Evolutionary conservation across 768 basidiomycete species (phyloP).

Genomic region (Wakefieldia striispora): DNA sequence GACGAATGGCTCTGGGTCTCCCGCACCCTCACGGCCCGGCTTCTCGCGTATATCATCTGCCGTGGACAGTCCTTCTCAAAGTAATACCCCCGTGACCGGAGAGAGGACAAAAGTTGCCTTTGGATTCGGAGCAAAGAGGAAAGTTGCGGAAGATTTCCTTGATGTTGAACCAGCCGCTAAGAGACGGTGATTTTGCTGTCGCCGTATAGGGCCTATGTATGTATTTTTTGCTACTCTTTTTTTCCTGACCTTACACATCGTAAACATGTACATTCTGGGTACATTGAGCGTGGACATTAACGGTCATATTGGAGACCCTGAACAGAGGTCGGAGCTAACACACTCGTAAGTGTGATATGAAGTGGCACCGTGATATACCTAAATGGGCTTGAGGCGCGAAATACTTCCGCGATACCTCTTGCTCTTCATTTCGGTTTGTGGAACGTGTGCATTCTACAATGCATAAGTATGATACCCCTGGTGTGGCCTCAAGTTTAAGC

Average conservation of each 20-base stretch:
- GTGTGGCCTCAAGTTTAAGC: too few species aligned
- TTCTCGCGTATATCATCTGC: constrained; percentile 74
- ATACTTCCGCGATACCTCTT: too few species aligned
- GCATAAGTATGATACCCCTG: too few species aligned
- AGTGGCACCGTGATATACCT: too few species aligned
- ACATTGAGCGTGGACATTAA: too few species aligned
- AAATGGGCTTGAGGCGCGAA: too few species aligned
- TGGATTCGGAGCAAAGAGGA: constrained; percentile 77
- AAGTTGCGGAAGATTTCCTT: constrained; percentile 67
- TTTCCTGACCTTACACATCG: not conserved
- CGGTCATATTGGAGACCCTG: too few species aligned
- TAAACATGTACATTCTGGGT: not conserved
- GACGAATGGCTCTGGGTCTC: constrained; percentile 48
- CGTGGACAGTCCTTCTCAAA: constrained; percentile 45
- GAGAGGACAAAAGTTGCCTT: constrained; percentile 77
- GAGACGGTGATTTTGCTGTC: constrained; percentile 30
- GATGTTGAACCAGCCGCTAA: constrained; percentile 64
- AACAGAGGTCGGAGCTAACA: too few species aligned
- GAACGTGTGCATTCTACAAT: too few species aligned
- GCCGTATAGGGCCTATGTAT: not conserved
- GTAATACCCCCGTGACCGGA: constrained; percentile 54
- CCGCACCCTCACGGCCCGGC: constrained; percentile 60
- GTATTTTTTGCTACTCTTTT: not conserved
- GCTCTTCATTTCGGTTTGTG: too few species aligned
- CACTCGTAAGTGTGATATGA: too few species aligned